Base-by-base conservation (phyloP, 768 basidiomycete species). In the Pulveroboletus sp. region DNA sequence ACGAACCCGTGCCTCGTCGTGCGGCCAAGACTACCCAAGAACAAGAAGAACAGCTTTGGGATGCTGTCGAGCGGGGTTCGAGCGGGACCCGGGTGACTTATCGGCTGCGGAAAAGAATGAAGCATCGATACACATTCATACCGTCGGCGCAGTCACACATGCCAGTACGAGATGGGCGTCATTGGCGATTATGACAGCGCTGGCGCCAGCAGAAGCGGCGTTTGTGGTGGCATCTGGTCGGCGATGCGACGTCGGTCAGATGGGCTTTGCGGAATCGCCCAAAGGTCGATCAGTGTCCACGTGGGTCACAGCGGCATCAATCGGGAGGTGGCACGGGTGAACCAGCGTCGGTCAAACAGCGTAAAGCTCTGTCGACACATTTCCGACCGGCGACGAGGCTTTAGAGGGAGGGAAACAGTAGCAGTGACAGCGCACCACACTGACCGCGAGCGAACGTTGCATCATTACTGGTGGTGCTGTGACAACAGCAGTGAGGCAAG, bases 131-230 rank as follows among this genome's bases (percentile, higher is more conserved):
- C 37, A n/a, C 14, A 4, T 45, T 50, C 41, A 52, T 62, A 21
- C 45, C 57, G 60, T 63, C 48, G 46, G 55, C 55, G 44, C 44
- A 53, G 51, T 58, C 43, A 38, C 31, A 31, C 32, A 26, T 2
- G 21, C 21, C 3, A 21, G 21, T 21, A 15, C 9, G 32, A 63
- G 51, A 62, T 62, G 62, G 51, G 61, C 56, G 61, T 38, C 54
- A 52, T 37, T 24, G 39, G 11, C 6, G 32, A n/a, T 42, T 15
- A 46, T 39, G 38, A 47, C 32, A 28, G 33, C 15, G n/a, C 45
- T 36, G 47, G 46, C 46, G 43, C 35, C 43, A 51, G 51, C 49
- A 46, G 12, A 48, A 55, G 44, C 40, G 18, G 55, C 55, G 39
- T 32, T n/a, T 12, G 15, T 43, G 27, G 43, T 33, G 35, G 46